Evolutionary conservation across 2,329 filamentous ascomycete species (phyloP), one percentile per base, ranked within the genome.

Genomic region (Xylaria hypoxylon): DNA sequence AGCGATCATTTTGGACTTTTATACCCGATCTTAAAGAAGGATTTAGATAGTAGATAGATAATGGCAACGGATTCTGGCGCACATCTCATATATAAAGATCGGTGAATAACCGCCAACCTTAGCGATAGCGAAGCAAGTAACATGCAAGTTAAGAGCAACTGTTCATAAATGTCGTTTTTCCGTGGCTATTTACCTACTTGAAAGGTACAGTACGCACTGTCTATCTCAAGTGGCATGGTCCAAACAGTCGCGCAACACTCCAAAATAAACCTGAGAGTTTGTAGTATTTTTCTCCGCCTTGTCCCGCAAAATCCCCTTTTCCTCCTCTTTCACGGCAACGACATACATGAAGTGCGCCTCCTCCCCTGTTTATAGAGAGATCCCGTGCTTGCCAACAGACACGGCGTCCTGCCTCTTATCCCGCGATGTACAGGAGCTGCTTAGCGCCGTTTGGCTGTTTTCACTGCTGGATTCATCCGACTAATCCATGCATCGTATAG

Each of bases 301-400:
- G 13, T 65, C 45, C 61, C 47, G 44, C 64, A 59, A 53, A 45
- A 40, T 3, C 33, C 33, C 64, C 31, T 47, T 66, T 66, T 53
- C 10, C 40, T 26, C 10, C 40, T 26, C 7, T 42, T 35, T 38
- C 33, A 17, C 7, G 22, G 24, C 33, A 44, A 26, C 47, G 35
- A 26, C 47, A 55, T 48, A 51, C 38, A 50, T 38, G 28, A 59
- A 28, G 33, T 22, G 33, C 31, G 40, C 47, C 42, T 22, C 19
- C 17, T 62, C 28, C 31, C 28, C 31, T 5, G n/a, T 44, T 11
- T 28, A 53, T 13, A 38, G 38, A 33, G 52, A 45, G 48, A 55
- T 24, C 31, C 19, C 7, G 15, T 19, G 19, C 33, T 19, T 19
- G 31, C 28, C 26, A 56, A 55, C 33, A n/a, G 50, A 60, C 26